Percentiles rank a stretch among this genome's conserved stretches.
Conservation (phyloP, 2,329 filamentous ascomycete species). For the Plectosphaerella sp. region DNA sequence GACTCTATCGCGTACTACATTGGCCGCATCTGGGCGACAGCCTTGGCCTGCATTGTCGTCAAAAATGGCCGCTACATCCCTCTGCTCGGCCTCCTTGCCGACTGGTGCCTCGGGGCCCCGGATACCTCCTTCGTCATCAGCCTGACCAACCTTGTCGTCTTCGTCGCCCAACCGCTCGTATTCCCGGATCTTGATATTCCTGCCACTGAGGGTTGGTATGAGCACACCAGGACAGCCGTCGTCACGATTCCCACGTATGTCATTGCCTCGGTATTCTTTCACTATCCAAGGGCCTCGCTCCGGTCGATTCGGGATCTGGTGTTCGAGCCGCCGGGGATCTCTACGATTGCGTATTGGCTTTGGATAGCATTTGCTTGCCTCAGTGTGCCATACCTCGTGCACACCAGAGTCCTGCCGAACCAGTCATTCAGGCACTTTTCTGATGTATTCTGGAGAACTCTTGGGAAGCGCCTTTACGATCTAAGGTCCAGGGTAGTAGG, state of each 20-base stretch:
- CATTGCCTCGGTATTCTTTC: neutral
- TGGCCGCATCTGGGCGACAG: neutral
- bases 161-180: neutral
- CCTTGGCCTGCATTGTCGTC: neutral
- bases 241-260: neutral
- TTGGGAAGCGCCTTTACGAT: neutral
- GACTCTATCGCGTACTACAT: neutral
- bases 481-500: neutral
- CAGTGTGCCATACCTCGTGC: neutral
- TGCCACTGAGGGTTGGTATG: neutral
- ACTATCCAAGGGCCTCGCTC: neutral
- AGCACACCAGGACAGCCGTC: neutral
- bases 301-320: neutral
- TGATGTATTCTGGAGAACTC: neutral
- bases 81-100: neutral
- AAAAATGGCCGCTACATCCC: neutral
- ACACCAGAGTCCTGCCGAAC: neutral
- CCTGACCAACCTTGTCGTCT: neutral
- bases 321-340: neutral
- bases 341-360: neutral
- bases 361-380: neutral
- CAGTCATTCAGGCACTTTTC: neutral
- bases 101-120: neutral
- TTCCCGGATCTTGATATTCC: conserved; percentile 1
- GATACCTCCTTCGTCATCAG: neutral